These are phyloP conservation scores for Hypoxylon sp. DNA, from an alignment of 2,329 filamentous ascomycete species.

Conservation along the genomic window DNA sequence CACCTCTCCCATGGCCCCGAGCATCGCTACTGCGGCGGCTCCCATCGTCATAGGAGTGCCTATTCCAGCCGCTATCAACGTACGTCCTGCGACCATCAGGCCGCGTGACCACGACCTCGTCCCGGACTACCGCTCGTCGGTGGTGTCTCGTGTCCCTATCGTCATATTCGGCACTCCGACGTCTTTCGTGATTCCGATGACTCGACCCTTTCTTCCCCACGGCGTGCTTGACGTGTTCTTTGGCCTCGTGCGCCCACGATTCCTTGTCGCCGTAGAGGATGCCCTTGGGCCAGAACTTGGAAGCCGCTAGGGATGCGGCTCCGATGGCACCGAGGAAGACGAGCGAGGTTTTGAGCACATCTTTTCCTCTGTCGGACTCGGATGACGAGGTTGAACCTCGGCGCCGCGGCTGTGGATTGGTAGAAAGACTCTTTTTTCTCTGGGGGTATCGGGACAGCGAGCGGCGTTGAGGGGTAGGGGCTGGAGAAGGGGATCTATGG, in stretches of 20 bases:
- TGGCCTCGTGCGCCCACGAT: conserved; percentile 49
- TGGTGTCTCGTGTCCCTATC: conserved; percentile 7
- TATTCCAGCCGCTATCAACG: conserved; percentile 11
- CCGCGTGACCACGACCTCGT: conserved; percentile 11
- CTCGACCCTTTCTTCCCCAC: conserved; percentile 8
- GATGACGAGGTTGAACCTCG: conserved; percentile 5
- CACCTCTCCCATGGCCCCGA: neutral
- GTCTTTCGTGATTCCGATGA: conserved; percentile 4
- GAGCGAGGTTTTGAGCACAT: conserved; percentile 51
- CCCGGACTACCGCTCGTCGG: conserved; percentile 13
- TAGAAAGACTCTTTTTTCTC: conserved; percentile 11
- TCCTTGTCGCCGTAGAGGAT: conserved; percentile 55
- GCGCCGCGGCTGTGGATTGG: conserved; percentile 13
- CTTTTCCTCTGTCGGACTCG: conserved; percentile 37
- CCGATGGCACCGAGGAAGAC: conserved; percentile 55
- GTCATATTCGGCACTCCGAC: conserved; percentile 2
- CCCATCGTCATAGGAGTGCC: neutral
- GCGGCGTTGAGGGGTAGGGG: conserved; percentile 39
- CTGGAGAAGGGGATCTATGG: conserved; percentile 41
- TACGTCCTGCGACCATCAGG: conserved; percentile 20
- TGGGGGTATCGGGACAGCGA: conserved; percentile 22
- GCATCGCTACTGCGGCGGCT: conserved; percentile 7
- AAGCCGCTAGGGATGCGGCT: conserved; percentile 52
- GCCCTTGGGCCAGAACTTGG: conserved; percentile 56
- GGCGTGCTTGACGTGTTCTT: conserved; percentile 36